A percentile compares a stretch with the other conserved stretches of the same genome.
These are phyloP conservation scores for Penicillium brevicompactum DNA, from an alignment of 2,329 filamentous ascomycete species.

Conservation along the genomic window DNA sequence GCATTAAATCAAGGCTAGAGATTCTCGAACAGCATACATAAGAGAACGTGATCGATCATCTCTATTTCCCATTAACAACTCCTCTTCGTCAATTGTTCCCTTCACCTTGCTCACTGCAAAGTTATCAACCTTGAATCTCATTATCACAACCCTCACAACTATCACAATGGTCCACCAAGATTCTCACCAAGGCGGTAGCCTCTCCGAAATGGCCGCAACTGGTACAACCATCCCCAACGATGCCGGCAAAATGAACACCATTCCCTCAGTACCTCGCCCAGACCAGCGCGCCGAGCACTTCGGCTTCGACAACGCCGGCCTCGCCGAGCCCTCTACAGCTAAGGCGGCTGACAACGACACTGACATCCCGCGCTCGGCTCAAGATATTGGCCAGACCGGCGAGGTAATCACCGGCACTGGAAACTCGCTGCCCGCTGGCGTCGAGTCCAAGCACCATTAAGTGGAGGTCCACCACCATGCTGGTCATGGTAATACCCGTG, in stretches of 20 bases:
- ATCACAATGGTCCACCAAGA: constrained; percentile 24
- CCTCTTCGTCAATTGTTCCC: neutral
- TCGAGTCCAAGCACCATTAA: constrained; percentile 39
- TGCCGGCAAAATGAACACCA: constrained; percentile 46
- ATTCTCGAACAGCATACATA: neutral
- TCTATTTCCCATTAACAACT: neutral
- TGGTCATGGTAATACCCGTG: constrained; percentile 40
- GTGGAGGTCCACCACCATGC: constrained; percentile 35
- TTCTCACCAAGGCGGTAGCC: constrained; percentile 39
- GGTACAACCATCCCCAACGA: constrained; percentile 50
- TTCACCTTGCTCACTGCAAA: neutral
- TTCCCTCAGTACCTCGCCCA: constrained; percentile 53
- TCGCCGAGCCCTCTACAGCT: constrained; percentile 40
- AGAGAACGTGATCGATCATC: neutral
- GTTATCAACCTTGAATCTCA: neutral
- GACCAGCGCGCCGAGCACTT: constrained; percentile 44
- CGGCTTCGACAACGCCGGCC: constrained; percentile 37
- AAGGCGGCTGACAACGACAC: constrained; percentile 52
- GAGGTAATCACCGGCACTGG: constrained; percentile 47
- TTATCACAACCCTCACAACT: neutral
- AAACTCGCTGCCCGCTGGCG: constrained; percentile 38
- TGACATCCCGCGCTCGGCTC: constrained; percentile 46
- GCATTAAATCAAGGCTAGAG: neutral
- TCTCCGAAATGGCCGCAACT: constrained; percentile 42
- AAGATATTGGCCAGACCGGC: constrained; percentile 37